Base-by-base conservation (phyloP, 208 protist genomes). In the Leishmania martiniquensis region DNA sequence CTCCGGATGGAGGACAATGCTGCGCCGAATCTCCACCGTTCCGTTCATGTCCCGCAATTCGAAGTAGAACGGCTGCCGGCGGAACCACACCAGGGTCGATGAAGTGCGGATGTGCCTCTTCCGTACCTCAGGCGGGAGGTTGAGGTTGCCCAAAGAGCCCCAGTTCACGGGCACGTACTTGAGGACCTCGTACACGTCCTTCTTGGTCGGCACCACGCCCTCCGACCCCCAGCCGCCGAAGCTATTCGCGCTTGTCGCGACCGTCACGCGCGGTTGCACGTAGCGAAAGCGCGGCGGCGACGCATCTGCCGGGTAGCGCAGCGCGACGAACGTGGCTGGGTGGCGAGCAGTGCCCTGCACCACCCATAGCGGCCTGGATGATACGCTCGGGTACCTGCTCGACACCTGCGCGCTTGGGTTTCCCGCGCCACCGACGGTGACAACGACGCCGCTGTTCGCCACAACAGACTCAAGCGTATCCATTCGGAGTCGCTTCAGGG, bases 161-260 rank as follows among this genome's bases (percentile, higher is more conserved):
- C 91, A 97, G 81, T 95, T 89, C 39, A 97, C 82, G 15, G 93
- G 93, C 5, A 97, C 85, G 80, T 95, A 97, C 69, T 92, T 90
- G 13, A 97, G 83, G 17, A 97, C 89, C 69, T 94, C 90, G 67
- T 89, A 90, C 45, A 97, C 90, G 76, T 96, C 93, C 49, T 90
- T 84, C 25, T 81, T 77, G 34, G 89, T 95, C 15, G 93, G 93
- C 32, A 96, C 85, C 20, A 71, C 77, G 15, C 17, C 6, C 29
- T 70, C 68, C 17, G 45, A 54, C 29, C 89, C 90, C 92, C 93
- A 97, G n/a, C 93, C 91, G 47, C 91, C 89, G 75, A 87, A 96
- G 75, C 85, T 85, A 80, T 93, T 95, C 63, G 85, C 67, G 32
- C 75, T 9, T 37, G 74, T 81, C 39, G 89, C 88, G n/a, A 65